These are phyloP conservation scores for Fusarium tanahbumbuense DNA, from an alignment of 2,329 filamentous ascomycete species.

Conservation along the genomic window DNA sequence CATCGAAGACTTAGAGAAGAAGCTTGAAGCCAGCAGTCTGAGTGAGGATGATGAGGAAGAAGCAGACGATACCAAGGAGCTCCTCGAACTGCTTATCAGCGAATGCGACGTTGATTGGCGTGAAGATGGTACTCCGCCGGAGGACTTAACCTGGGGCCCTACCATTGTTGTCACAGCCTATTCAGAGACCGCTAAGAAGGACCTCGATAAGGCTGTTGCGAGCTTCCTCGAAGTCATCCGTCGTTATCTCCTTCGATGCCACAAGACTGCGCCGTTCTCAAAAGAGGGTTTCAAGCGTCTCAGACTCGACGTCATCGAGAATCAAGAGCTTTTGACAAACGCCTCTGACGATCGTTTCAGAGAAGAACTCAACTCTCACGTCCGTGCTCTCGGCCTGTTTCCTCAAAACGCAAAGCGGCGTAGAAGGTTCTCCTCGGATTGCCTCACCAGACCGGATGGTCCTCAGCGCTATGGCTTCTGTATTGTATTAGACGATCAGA, in stretches of 20 bases:
- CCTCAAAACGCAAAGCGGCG: neutral
- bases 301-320: slow-evolving; percentile 16
- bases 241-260: slow-evolving; percentile 9
- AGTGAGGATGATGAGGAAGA: neutral
- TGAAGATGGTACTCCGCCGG: neutral
- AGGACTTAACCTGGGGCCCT: neutral
- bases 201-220: neutral
- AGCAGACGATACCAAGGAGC: neutral
- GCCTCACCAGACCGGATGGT: slow-evolving; percentile 10
- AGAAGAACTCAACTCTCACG: slow-evolving; percentile 27
- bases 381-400: slow-evolving; percentile 9
- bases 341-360: slow-evolving; percentile 30
- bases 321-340: slow-evolving; percentile 10
- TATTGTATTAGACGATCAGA: slow-evolving; percentile 8
- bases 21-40: neutral
- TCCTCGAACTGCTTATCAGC: neutral
- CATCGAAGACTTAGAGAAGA: neutral
- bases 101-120: neutral
- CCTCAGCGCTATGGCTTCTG: slow-evolving; percentile 10
- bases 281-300: slow-evolving; percentile 17
- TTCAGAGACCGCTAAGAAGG: neutral
- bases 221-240: slow-evolving; percentile 8
- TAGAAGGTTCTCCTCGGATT: neutral
- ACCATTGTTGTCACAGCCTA: neutral
- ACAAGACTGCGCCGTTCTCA: neutral